Evolutionary conservation across 345 rosid genomes (phyloP), one percentile per base, ranked within the genome.

Genomic region (Brassica rapa): DNA sequence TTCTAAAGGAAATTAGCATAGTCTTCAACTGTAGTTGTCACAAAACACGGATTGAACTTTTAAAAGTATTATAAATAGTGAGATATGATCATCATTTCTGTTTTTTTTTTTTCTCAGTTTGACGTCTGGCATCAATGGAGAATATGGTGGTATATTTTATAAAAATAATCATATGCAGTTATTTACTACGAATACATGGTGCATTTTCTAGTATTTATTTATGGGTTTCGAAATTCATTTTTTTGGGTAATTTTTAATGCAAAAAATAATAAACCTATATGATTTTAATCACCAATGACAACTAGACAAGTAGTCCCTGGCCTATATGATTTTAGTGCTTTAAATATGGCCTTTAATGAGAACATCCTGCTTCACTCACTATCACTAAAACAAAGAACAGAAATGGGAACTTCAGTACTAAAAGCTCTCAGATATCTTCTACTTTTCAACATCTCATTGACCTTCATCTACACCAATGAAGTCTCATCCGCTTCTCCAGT

Each of bases 341-440:
- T 75, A 75, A 16, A 75, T 67, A 67, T 67, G n/a, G 11, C 74
- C 57, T 62, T 33, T 4, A 46, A 10, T 33, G 41, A 25, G 70
- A 23, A 21, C 21, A 60, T 37, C 49, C n/a, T 29, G 6, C 12
- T 78, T 64, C 27, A 39, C 14, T 56, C 71, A n/a, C 61, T 25
- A 51, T 51, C 24, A 8, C 41, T 14, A 2, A 27, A 60, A 61
- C 67, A 62, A 30, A 62, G 12, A 30, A n/a, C 67, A 30, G 15
- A 32, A n/a, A 62, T 62, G 67, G 24, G 24, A 51, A 51, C 21
- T n/a, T 7, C 9, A 10, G 67, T 62, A 62, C 7, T 62, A 32
- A 62, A 62, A 32, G 43, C 67, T 62, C 67, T 62, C 43, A 62
- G 15, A 1, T 62, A 32, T 62, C 41, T 62, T 30, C 12, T 62